Conservation (phyloP, 805 yeast genomes). For the Candida boleticola region DNA sequence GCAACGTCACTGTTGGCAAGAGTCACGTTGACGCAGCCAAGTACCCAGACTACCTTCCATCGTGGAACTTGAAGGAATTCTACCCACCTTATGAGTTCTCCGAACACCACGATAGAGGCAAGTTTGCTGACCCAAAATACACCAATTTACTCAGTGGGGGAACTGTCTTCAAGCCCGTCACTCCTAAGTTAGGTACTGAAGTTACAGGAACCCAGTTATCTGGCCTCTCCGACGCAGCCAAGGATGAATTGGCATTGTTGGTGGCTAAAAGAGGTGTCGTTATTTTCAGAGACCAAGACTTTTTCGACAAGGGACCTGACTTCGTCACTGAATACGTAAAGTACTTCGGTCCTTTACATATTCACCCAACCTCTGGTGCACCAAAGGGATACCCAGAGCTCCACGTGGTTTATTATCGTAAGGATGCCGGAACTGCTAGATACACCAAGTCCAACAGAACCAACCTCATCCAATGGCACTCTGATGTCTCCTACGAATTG, state of each 20-base stretch:
- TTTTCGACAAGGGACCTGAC: constrained; percentile 38
- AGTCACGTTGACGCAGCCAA: constrained; percentile 15
- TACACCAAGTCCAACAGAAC: constrained; percentile 17
- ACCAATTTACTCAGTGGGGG: constrained; percentile 43
- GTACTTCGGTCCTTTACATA: constrained; percentile 39
- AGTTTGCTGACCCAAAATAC: constrained; percentile 53
- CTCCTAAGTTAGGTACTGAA: constrained; percentile 75
- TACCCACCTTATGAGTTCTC: constrained; percentile 51
- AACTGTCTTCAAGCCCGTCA: constrained; percentile 36
- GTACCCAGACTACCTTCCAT: constrained; percentile 27
- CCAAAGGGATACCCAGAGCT: constrained; percentile 31
- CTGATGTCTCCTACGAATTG: constrained; percentile 39
- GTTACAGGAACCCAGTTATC: constrained; percentile 59
- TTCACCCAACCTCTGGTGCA: constrained; percentile 45
- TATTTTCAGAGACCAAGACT: constrained; percentile 64
- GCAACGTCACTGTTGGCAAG: constrained; percentile 12
- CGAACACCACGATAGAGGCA: constrained; percentile 58
- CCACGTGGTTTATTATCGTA: constrained; percentile 26
- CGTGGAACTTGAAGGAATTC: constrained; percentile 38
- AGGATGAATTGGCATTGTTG: constrained; percentile 64
- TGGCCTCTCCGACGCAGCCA: constrained; percentile 48
- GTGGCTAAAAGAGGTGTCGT: constrained; percentile 70
- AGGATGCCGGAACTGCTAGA: constrained; percentile 9
- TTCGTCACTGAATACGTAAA: constrained; percentile 31
- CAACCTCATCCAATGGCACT: constrained; percentile 32